Conservation (phyloP, 257 asterid genomes). For the Euphrasia confusa region DNA sequence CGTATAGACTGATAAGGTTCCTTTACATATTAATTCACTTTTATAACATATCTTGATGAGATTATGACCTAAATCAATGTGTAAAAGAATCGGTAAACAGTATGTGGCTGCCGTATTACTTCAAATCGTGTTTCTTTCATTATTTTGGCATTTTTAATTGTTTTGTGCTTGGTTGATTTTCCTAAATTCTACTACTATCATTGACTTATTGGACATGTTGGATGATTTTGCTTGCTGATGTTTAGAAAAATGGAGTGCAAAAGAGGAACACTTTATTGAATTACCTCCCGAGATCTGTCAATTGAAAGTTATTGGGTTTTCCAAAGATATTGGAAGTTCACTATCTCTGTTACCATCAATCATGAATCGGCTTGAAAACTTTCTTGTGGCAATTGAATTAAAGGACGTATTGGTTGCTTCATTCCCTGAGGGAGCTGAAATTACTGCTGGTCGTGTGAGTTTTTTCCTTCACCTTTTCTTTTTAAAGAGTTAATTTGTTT, state of each 20-base stretch:
- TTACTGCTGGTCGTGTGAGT: constrained; percentile 59
- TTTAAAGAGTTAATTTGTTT: constrained; percentile 19
- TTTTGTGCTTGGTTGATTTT: constrained; percentile 19
- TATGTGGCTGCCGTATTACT: constrained; percentile 1
- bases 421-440: constrained; percentile 76
- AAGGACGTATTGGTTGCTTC: constrained; percentile 62
- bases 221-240: constrained; percentile 24
- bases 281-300: constrained; percentile 95
- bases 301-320: constrained; percentile 84
- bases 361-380: constrained; percentile 87
- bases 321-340: constrained; percentile 96
- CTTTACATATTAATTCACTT: no score
- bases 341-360: constrained; percentile 86
- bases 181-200: not conserved
- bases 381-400: constrained; percentile 83
- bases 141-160: constrained; percentile 14
- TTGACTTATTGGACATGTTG: constrained; percentile 19
- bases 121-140: constrained; percentile 3
- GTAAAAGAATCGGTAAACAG: not conserved
- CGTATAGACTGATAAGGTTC: no score
- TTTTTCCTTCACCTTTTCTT: not conserved
- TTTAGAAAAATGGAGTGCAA: constrained; percentile 57
- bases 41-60: no score
- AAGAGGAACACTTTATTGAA: constrained; percentile 83
- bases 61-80: no score